Evolutionary conservation across 345 rosid species (phyloP).

Genomic region (Chamaenerion angustifolium): DNA sequence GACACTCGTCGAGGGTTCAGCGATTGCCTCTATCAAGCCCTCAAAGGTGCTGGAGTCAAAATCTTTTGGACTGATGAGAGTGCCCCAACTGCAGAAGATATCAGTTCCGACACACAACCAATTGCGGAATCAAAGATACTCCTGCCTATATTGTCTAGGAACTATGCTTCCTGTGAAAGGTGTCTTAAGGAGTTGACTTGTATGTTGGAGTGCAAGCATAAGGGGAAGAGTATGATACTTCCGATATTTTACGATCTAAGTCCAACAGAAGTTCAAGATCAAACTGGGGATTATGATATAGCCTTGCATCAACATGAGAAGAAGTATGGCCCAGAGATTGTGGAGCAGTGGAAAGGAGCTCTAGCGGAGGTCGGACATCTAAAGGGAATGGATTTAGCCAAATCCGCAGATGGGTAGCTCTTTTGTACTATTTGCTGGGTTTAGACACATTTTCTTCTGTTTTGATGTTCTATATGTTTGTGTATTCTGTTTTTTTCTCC

Average conservation of each 20-base stretch:
- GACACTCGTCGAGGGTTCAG: fast-evolving
- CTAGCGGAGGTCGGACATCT: neutral
- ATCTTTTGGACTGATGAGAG: neutral
- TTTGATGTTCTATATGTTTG: neutral
- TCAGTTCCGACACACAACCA: fast-evolving
- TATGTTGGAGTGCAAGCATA: neutral
- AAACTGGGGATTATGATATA: neutral
- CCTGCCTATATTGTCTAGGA: neutral
- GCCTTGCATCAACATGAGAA: neutral
- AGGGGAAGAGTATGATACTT: neutral
- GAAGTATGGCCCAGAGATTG: neutral
- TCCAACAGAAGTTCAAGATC: neutral
- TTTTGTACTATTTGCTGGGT: neutral
- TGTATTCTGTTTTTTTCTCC: neutral
- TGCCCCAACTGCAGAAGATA: fast-evolving
- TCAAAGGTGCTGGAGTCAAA: neutral
- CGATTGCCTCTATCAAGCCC: neutral
- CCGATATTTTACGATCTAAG: constrained; percentile 2
- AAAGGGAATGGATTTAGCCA: neutral
- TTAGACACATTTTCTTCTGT: too few species aligned
- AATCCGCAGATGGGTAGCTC: neutral
- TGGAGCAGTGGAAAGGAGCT: neutral
- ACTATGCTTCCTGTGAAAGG: neutral
- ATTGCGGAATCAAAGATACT: neutral
- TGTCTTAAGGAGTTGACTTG: fast-evolving